Base-by-base conservation (phyloP, 805 yeast species). In the Millerozyma miso region DNA sequence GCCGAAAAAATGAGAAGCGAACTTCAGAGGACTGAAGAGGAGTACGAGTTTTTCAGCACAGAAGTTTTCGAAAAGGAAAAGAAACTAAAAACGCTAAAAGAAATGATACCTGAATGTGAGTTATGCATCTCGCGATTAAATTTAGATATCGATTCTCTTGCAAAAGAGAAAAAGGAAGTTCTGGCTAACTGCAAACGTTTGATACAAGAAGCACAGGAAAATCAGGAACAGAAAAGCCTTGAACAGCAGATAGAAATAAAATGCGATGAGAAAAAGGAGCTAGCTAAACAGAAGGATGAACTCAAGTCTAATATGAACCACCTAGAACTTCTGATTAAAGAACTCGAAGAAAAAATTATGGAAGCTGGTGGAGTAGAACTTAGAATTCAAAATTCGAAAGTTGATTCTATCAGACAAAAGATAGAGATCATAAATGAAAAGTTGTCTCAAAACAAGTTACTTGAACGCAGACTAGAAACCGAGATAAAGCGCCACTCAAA, bases 311-410 rank as follows among this genome's bases (percentile, higher is more conserved):
- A 78, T 50, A 79, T 89, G 50, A 62, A 67, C 19, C 79, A 74
- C 26, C 61, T 78, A 34, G 87, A 80, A 56, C 55, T 61, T 4
- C 70, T 76, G 44, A 85, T 93, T 33, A 70, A 73, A 10, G 70
- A 52, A 0, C 64, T 90, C 3, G 90, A 88, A 51, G 86, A 83
- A 43, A 76, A 81, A 55, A 88, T 93, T 33, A 80, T 90, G 86
- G 83, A 85, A 39, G 83, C 88, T 41, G 99, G 99, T 41, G 99
- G 99, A 46, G 83, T 86, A 6, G 81, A 81, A 47, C 70, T 93
- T 49, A 80, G 87, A 43, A 60, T 85, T 46, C 97, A 89, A 54
- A 84, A 80, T 47, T 78, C 95, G 1, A 85, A 81, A 55, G 96
- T 93, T 6, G 89, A 81, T 52, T 84, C 95, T 1, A 69, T 85